Percentiles rank a stretch among this genome's conserved stretches.
Evolutionary conservation across 495 filamentous ascomycete species (phyloP).

Genomic region (Aspergillus sclerotioniger): DNA sequence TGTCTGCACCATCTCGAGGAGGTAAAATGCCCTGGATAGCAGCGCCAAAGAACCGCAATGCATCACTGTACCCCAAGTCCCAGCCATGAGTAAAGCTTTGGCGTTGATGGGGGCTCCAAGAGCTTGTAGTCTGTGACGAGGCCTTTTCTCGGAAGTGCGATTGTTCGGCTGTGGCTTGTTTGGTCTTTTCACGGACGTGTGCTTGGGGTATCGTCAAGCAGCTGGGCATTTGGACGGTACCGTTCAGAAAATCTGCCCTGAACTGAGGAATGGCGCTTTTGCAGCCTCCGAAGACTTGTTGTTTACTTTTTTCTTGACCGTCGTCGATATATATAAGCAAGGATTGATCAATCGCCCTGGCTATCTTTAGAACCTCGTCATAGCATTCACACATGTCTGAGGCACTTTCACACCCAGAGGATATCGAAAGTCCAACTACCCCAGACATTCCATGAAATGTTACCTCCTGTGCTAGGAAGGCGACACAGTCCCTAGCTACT

Average conservation of each 20-base stretch:
- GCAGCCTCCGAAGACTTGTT: constrained; percentile 42
- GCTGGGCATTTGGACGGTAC: constrained; percentile 36
- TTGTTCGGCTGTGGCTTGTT: constrained; percentile 18
- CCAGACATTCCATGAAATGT: constrained; percentile 31
- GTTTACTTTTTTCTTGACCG: constrained; percentile 42
- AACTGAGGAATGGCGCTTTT: constrained; percentile 55
- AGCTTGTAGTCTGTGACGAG: constrained; percentile 34
- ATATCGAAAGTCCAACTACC: constrained; percentile 51
- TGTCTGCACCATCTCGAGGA: constrained; percentile 28
- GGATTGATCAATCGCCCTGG: constrained; percentile 40
- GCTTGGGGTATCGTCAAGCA: constrained; percentile 28
- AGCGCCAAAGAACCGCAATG: constrained; percentile 43
- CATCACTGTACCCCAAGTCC: constrained; percentile 53
- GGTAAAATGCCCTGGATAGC: constrained; percentile 19
- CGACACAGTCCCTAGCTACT: constrained; percentile 36
- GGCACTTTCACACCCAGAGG: constrained; percentile 21
- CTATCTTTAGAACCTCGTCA: constrained; percentile 40
- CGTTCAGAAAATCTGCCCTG: constrained; percentile 41
- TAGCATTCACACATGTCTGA: constrained; percentile 54
- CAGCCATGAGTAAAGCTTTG: constrained; percentile 51
- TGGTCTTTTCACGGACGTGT: constrained; percentile 20
- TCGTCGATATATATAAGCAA: constrained; percentile 56
- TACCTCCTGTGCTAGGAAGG: constrained; percentile 45
- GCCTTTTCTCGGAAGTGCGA: constrained; percentile 30
- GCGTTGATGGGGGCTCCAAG: constrained; percentile 51